These are phyloP conservation scores for Hygrophorus russula DNA, from an alignment of 768 basidiomycete species.

Conservation along the genomic window DNA sequence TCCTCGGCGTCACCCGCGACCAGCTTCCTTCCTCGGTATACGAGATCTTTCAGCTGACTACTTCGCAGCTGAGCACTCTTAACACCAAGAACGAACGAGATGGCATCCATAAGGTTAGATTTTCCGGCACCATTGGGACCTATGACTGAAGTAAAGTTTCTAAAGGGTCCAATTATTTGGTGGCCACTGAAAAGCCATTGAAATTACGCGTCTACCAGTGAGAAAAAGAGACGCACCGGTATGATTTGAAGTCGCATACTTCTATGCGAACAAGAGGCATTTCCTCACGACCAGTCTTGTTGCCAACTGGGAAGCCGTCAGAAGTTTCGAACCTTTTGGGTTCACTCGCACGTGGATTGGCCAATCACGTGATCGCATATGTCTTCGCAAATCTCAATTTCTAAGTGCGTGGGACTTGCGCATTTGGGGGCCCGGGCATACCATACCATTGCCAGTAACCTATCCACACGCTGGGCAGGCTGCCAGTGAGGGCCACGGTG, in stretches of 20 bases:
- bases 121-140: slow-evolving; percentile 99
- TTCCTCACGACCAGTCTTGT: background rate
- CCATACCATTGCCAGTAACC: too few species aligned
- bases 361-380: too few species aligned
- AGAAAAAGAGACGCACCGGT: slow-evolving; percentile 37
- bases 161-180: slow-evolving; percentile 84
- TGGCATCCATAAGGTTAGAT: slow-evolving; percentile 99
- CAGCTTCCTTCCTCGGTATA: slow-evolving; percentile 81
- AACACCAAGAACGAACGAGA: slow-evolving; percentile 96
- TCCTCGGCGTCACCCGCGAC: slow-evolving; percentile 21
- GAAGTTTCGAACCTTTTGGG: too few species aligned
- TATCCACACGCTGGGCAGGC: too few species aligned
- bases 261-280: slow-evolving; percentile 86
- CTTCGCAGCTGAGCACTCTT: slow-evolving; percentile 89
- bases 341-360: too few species aligned
- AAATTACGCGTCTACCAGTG: background rate
- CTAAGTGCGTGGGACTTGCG: too few species aligned
- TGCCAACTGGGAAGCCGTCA: too few species aligned
- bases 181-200: slow-evolving; percentile 39
- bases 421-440: too few species aligned
- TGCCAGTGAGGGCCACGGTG: too few species aligned
- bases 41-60: slow-evolving; percentile 89
- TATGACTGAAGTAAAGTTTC: slow-evolving; percentile 90
- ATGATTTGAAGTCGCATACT: slow-evolving; percentile 95
- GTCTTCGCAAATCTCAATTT: too few species aligned